These are phyloP conservation scores for Fusarium transvaalense DNA, from an alignment of 2,329 filamentous ascomycete species.

Conservation along the genomic window DNA sequence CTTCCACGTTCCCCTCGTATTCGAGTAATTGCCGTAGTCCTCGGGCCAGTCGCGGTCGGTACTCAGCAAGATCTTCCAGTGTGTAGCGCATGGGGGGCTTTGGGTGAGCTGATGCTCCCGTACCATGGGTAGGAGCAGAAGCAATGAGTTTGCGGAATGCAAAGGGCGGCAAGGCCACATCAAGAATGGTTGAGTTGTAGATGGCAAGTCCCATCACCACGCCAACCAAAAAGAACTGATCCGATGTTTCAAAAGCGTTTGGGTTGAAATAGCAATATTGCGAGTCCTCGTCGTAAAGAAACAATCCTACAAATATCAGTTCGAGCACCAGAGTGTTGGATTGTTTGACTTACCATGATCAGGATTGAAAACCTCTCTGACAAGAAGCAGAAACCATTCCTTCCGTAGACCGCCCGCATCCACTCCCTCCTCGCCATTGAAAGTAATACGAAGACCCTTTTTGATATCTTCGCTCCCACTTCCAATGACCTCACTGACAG, in stretches of 20 bases:
- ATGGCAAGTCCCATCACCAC: slow-evolving; percentile 90
- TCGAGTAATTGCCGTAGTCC: slow-evolving; percentile 83
- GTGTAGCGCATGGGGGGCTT: slow-evolving; percentile 77
- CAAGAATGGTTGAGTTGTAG: slow-evolving; percentile 93
- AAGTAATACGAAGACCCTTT: slow-evolving; percentile 87
- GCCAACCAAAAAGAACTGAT: slow-evolving; percentile 91
- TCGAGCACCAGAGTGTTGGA: slow-evolving; percentile 18
- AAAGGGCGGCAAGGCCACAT: slow-evolving; percentile 88
- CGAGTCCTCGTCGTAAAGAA: slow-evolving; percentile 91
- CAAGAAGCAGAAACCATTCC: slow-evolving; percentile 92
- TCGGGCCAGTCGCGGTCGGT: slow-evolving; percentile 78
- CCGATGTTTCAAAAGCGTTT: slow-evolving; percentile 87
- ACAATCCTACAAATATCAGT: slow-evolving; percentile 73
- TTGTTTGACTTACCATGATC: slow-evolving; percentile 76
- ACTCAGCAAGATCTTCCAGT: slow-evolving; percentile 85
- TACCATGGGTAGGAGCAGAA: slow-evolving; percentile 73
- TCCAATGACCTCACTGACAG: slow-evolving; percentile 87
- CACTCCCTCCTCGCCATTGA: slow-evolving; percentile 89
- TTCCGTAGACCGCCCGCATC: slow-evolving; percentile 91
- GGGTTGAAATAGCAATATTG: slow-evolving; percentile 95
- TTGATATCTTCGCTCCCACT: slow-evolving; percentile 87
- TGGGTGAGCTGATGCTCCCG: slow-evolving; percentile 67
- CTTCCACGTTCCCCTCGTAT: slow-evolving; percentile 85
- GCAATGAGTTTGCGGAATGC: slow-evolving; percentile 89
- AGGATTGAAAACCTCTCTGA: slow-evolving; percentile 91